Evolutionary conservation across 1,139 yeast species (phyloP).

Genomic region (Scheffersomyces quercinus): DNA sequence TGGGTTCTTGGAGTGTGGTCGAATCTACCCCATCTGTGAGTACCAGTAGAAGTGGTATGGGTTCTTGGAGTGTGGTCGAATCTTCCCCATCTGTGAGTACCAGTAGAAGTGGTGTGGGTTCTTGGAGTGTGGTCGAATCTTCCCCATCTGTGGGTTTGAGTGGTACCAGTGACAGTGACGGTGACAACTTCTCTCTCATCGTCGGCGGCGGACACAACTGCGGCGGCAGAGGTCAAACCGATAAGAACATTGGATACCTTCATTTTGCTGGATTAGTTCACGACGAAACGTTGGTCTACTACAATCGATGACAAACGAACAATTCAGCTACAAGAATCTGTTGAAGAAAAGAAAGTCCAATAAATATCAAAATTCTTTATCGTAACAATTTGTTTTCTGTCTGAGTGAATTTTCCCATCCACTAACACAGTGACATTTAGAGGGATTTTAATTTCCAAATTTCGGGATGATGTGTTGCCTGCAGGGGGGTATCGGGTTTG

Average conservation of each 20-base stretch:
- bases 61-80: constrained; percentile 41
- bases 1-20: constrained; percentile 43
- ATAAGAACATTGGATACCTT: constrained; percentile 22
- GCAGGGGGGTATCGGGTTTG: too few relatives aligned
- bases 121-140: constrained; percentile 51
- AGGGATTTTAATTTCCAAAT: too few relatives aligned
- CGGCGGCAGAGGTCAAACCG: constrained; percentile 22
- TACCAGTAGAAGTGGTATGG: constrained; percentile 30
- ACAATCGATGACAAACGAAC: neutral
- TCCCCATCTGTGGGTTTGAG: constrained; percentile 47
- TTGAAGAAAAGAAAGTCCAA: neutral
- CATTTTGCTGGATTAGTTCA: constrained; percentile 11
- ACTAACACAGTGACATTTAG: too few relatives aligned
- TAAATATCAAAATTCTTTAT: neutral
- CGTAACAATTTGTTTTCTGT: neutral
- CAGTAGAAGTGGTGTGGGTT: constrained; percentile 25
- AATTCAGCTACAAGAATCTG: neutral
- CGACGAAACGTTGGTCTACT: neutral
- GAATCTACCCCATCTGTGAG: constrained; percentile 50
- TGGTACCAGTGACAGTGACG: constrained; percentile 25
- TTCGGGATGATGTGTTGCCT: too few relatives aligned
- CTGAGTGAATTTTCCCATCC: too few relatives aligned
- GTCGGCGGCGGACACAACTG: constrained; percentile 24
- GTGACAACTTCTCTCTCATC: constrained; percentile 26
- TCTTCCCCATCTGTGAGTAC: constrained; percentile 41